Evolutionary conservation across 352 stramenopile genomes (phyloP), one percentile per base, ranked within the genome.

Genomic region (Globisporangium irregulare): DNA sequence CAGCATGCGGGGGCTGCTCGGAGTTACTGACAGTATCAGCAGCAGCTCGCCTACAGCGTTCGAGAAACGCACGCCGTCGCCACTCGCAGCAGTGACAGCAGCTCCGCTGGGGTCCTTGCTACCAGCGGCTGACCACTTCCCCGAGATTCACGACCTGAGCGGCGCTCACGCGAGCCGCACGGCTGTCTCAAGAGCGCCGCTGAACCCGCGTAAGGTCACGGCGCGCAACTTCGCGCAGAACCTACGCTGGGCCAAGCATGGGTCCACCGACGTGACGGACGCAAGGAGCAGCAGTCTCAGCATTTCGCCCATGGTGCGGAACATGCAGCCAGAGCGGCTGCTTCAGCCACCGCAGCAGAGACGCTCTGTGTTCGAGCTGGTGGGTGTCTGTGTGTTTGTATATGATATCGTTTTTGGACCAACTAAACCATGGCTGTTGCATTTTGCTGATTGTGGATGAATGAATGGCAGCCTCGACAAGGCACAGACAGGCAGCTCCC

Each of bases 191-290:
- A 65, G 69, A 51, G 69, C 70, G 14, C 61, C 74, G 48, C 60
- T 50, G 56, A 62, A 72, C 10, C 66, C 73, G 51, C 73, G 72
- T 55, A 87, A 85, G 46, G 64, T 77, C 29, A 78, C 80, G 8
- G 71, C 71, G 22, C 71, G 73, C 12, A 69, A 69, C 10, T 74
- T 84, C 58, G 70, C 74, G 43, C 76, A 89, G 54, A 84, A 85
- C 41, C 54, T 87, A 36, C 66, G 73, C 0, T 88, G 73, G 81
- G 75, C 73, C 24, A 90, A 87, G 69, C 77, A 81, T 41, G 70
- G 62, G 0, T 62, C 69, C 4, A 62, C 70, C 0, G 75, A 86
- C 27, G 74, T 4, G 38, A n/a, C 38, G 38, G 38, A 80, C 0
- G 12, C 65, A 38, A 71, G 58, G 64, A 22, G 59, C 67, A 20